Evolutionary conservation across 495 filamentous ascomycete genomes (phyloP).

Genomic region (Baudoinia panamericana): DNA sequence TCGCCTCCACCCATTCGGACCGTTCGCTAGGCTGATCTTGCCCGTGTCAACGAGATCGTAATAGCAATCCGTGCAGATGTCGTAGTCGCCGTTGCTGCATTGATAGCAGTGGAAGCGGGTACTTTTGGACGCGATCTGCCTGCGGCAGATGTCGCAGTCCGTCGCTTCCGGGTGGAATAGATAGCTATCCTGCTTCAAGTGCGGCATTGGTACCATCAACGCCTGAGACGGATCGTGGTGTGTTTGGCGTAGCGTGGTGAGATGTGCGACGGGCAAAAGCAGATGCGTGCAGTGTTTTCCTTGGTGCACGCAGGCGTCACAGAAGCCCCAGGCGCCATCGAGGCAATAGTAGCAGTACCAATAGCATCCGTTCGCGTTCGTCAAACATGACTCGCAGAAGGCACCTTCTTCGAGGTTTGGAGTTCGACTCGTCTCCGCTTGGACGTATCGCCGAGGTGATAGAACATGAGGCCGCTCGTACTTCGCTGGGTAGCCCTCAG

Average conservation of each 20-base stretch:
- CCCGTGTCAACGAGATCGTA: conserved; percentile 43
- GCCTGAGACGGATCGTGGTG: conserved; percentile 22
- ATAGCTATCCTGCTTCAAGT: conserved; percentile 22
- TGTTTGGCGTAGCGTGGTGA: conserved; percentile 18
- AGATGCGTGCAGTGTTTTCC: conserved; percentile 65
- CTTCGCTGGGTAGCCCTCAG: conserved; percentile 32
- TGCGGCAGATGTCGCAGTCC: conserved; percentile 60
- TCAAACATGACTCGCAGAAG: conserved; percentile 66
- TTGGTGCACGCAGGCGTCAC: conserved; percentile 65
- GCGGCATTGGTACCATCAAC: conserved; percentile 18
- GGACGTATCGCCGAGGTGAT: conserved; percentile 49
- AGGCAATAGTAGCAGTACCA: conserved; percentile 79
- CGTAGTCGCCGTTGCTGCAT: conserved; percentile 64
- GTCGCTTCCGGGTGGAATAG: conserved; percentile 52
- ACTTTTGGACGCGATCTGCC: conserved; percentile 52
- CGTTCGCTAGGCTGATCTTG: conserved; percentile 58
- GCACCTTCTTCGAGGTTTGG: conserved; percentile 60
- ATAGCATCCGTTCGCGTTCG: conserved; percentile 60
- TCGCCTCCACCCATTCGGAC: conserved; percentile 63
- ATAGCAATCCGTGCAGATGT: conserved; percentile 72
- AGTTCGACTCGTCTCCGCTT: conserved; percentile 48
- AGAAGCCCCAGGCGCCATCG: conserved; percentile 86
- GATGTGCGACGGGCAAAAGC: conserved; percentile 50
- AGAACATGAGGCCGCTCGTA: conserved; percentile 50
- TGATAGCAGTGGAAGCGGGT: conserved; percentile 62